phyloP scores from a whole-genome alignment of 306 rosid species.

The cucumber (Cucumis sativus) region Cucumber_9930_V3 NC_026655.2:1732501-1733000 shows the following conservation, averaged over 20 bases:
- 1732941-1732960: constrained; percentile 14
- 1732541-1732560: constrained; percentile 16
- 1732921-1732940: constrained; percentile 4
- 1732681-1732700: constrained; percentile 3
- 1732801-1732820: constrained; percentile 15
- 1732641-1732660: constrained; percentile 2
- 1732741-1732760: constrained; percentile 1
- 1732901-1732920: not conserved
- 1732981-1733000: constrained; percentile 1
- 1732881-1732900: constrained; percentile 7
- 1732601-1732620: constrained; percentile 1
- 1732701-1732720: not conserved
- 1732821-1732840: constrained; percentile 6
- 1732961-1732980: not conserved
- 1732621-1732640: not conserved
- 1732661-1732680: not conserved
- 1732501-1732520: constrained; percentile 1
- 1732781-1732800: constrained; percentile 18
- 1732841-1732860: constrained; percentile 18
- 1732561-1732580: constrained; percentile 12
- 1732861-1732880: constrained; percentile 4
- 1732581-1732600: constrained; percentile 6
- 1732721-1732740: not conserved
- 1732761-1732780: constrained; percentile 9
- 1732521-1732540: constrained; percentile 18